These are phyloP conservation scores for Haplosporangium sp. DNA, from an alignment of 371 early-diverging fungal genomes.

Conservation along the genomic window DNA sequence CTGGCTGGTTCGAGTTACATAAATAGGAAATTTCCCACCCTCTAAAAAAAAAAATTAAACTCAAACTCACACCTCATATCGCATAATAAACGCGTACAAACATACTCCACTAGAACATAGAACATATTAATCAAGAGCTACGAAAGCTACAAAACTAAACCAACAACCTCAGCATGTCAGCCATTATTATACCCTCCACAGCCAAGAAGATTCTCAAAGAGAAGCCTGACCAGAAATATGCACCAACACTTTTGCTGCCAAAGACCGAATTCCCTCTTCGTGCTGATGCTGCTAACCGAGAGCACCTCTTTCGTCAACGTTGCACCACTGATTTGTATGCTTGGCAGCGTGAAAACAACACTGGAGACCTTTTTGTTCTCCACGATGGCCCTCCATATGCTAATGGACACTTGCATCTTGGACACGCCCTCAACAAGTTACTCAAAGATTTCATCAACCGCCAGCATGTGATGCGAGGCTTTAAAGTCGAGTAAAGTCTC, in stretches of 20 bases:
- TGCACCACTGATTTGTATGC: slow-evolving; percentile 76
- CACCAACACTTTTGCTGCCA: slow-evolving; percentile 77
- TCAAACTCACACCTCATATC: too few species aligned
- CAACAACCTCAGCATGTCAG: slow-evolving; percentile 8
- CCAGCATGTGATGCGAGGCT: slow-evolving; percentile 87
- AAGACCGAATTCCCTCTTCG: slow-evolving; percentile 80
- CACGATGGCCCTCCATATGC: slow-evolving; percentile 99
- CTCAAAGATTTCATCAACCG: slow-evolving; percentile 95
- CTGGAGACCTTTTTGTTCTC: slow-evolving; percentile 78
- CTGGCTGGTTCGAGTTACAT: too few species aligned
- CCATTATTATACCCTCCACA: slow-evolving; percentile 4
- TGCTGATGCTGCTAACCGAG: slow-evolving; percentile 74
- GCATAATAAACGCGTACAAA: too few species aligned
- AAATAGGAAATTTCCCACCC: too few species aligned
- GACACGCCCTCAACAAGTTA: slow-evolving; percentile 95
- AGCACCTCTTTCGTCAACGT: slow-evolving; percentile 70
- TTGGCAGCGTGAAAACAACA: slow-evolving; percentile 79
- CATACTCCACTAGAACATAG: too few species aligned
- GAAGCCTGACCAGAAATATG: slow-evolving; percentile 58
- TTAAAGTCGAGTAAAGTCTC: slow-evolving; percentile 76
- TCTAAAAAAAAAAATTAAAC: too few species aligned
- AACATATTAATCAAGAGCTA: neutral
- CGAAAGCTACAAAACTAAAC: neutral
- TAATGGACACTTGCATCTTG: slow-evolving; percentile 92
- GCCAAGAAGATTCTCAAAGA: slow-evolving; percentile 35